Evolutionary conservation across 768 basidiomycete genomes (phyloP), one percentile per base, ranked within the genome.

Genomic region (Pisolithus marmoratus): DNA sequence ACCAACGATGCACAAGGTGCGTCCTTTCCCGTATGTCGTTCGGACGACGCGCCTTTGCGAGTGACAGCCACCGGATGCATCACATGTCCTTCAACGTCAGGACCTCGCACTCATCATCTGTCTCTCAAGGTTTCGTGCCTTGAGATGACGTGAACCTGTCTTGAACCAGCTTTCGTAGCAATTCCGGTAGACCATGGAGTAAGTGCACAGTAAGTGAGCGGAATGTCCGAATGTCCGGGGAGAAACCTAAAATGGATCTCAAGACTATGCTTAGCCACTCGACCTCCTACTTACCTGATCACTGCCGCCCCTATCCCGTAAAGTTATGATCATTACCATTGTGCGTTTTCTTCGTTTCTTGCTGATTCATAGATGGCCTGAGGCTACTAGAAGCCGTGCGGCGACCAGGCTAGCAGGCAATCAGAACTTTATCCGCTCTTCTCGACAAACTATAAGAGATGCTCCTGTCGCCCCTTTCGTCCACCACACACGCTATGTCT

Each of bases 401-500:
- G 46, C 34, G 5, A 20, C 45, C n/a, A 15, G 29, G n/a, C 19
- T 47, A 27, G 24, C 43, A 44, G 23, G 15, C 43, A 44, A 17
- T 44, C 43, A 23, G 23, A 17, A 19, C 23, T 34, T 36, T 47
- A 17, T 20, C 19, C 8, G 4, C 20, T 47, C n/a, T 8, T 41
- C n/a, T 47, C 31, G 20, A 20, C 22, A n/a, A 5, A 6, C 31
- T 23, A 47, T 47, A 31, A 36, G 29, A 20, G n/a, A 34, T n/a
- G 59, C 61, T 37, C 40, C 38, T 56, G 50, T 53, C 23, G 19
- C 50, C 49, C 57, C 53, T 52, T 58, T 63, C 56, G 57, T 63
- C 63, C 58, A 24, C 62, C 60, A 8, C 43, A 53, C 34, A 56
- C 58, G 54, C 38, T 5, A 66, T 70, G 66, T 52, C 59, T 7